These are phyloP conservation scores for Plectosphaerella cucumerina DNA, from an alignment of 2,329 filamentous ascomycete species.

Conservation along the genomic window DNA sequence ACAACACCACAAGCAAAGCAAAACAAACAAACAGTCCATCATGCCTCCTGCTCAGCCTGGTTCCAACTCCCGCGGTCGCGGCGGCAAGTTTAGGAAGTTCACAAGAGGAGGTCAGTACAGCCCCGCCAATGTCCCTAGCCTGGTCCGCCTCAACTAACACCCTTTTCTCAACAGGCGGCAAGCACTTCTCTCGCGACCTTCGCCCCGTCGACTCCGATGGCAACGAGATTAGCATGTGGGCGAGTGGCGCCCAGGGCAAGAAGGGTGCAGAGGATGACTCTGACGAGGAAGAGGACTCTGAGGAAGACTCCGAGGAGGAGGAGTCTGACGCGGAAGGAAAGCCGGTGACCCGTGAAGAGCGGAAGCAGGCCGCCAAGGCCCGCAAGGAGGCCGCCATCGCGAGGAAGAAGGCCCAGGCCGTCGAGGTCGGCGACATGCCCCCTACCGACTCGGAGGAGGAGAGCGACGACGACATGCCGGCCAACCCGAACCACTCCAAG, in stretches of 20 bases:
- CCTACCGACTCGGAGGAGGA: slow-evolving; percentile 64
- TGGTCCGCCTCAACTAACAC: slow-evolving; percentile 9
- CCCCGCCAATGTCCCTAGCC: slow-evolving; percentile 1
- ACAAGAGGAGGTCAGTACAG: slow-evolving; percentile 73
- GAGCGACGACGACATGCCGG: slow-evolving; percentile 65
- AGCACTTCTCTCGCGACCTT: slow-evolving; percentile 90
- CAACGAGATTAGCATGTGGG: slow-evolving; percentile 84
- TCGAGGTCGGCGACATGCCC: slow-evolving; percentile 83
- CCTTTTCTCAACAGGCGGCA: slow-evolving; percentile 63
- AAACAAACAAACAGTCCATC: slow-evolving; percentile 16
- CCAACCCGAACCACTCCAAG: slow-evolving; percentile 89
- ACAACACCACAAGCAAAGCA: slow-evolving; percentile 4
- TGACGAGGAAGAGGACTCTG: slow-evolving; percentile 47
- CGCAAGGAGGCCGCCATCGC: slow-evolving; percentile 87
- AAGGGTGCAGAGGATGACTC: slow-evolving; percentile 44
- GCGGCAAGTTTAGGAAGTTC: slow-evolving; percentile 92
- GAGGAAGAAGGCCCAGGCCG: slow-evolving; percentile 63
- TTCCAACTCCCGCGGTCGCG: slow-evolving; percentile 66
- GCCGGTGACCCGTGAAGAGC: slow-evolving; percentile 73
- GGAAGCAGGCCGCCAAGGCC: slow-evolving; percentile 81
- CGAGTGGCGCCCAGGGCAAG: slow-evolving; percentile 44
- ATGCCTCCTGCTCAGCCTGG: slow-evolving; percentile 45
- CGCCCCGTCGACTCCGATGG: slow-evolving; percentile 85
- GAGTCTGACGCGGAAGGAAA: slow-evolving; percentile 44
- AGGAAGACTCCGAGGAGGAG: slow-evolving; percentile 44